Conservation (phyloP, 805 yeast genomes). For the Ogataea pignaliae region DNA sequence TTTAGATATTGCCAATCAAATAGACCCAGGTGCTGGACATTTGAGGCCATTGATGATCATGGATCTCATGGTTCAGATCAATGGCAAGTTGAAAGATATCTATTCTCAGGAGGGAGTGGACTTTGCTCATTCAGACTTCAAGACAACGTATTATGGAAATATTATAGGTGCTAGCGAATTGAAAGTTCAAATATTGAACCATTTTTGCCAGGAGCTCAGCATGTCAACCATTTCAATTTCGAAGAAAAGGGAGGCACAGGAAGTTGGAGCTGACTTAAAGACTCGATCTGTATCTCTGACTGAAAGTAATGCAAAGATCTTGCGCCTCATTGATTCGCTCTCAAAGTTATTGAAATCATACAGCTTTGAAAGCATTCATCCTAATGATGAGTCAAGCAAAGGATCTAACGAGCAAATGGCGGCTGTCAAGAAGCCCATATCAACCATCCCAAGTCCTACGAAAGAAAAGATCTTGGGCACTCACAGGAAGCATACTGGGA, state of each 20-base stretch:
- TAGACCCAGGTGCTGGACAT: neutral
- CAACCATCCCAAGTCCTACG: too few species aligned
- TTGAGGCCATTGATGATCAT: neutral
- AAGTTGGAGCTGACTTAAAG: neutral
- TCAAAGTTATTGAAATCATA: slow-evolving; percentile 4
- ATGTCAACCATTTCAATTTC: neutral
- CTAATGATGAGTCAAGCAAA: too few species aligned
- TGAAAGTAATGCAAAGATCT: neutral
- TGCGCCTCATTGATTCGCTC: slow-evolving; percentile 3
- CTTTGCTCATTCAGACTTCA: slow-evolving; percentile 4
- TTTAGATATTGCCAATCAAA: neutral
- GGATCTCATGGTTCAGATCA: slow-evolving; percentile 4
- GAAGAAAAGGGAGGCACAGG: too few species aligned
- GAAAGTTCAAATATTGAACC: slow-evolving; percentile 1
- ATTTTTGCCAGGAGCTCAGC: slow-evolving; percentile 2
- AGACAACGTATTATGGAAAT: slow-evolving; percentile 1
- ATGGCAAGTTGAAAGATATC: slow-evolving; percentile 1
- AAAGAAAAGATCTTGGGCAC: too few species aligned
- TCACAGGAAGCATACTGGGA: too few species aligned
- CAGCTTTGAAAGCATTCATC: neutral
- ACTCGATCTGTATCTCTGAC: neutral
- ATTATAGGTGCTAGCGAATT: neutral
- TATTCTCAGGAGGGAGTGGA: neutral
- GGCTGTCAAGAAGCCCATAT: too few species aligned
- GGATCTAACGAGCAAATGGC: too few species aligned